Conservation (phyloP, 2,329 filamentous ascomycete species). For the Trichophyton rubrum region DNA sequence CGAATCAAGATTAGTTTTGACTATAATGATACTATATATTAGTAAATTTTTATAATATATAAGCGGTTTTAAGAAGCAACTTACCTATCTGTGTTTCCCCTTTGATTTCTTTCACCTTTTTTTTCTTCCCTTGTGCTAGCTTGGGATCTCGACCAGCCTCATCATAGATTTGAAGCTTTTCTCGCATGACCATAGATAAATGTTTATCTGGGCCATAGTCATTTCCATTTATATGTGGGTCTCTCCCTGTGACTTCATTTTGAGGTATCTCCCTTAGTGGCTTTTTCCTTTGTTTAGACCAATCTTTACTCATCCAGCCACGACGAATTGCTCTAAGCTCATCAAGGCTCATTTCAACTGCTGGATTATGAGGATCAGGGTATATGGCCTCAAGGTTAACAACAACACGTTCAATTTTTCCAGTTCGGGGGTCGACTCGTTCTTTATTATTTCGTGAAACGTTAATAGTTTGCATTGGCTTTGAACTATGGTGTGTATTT, state of each 20-base stretch:
- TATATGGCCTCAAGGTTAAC: constrained; percentile 80
- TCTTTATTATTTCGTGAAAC: constrained; percentile 65
- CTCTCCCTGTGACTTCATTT: constrained; percentile 19
- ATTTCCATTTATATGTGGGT: constrained; percentile 14
- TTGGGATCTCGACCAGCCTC: constrained; percentile 19
- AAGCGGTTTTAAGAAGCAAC: constrained; percentile 21
- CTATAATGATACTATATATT: constrained; percentile 37
- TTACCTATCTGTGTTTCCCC: constrained; percentile 79
- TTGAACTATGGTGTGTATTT: constrained; percentile 22
- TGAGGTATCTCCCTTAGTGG: constrained; percentile 46
- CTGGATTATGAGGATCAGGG: constrained; percentile 57
- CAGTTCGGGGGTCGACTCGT: constrained; percentile 67
- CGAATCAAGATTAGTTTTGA: constrained; percentile 87
- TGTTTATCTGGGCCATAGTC: constrained; percentile 16
- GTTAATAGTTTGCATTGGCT: constrained; percentile 38
- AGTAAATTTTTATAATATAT: background rate
- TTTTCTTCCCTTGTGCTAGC: constrained; percentile 46
- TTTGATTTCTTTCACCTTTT: constrained; percentile 74
- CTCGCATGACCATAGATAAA: constrained; percentile 22
- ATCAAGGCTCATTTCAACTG: constrained; percentile 76
- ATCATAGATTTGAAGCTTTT: constrained; percentile 20
- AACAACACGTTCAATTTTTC: constrained; percentile 73
- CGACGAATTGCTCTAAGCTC: constrained; percentile 70
- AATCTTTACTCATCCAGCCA: constrained; percentile 51
- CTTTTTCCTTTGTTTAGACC: constrained; percentile 30